These are phyloP conservation scores for Hirschioporus abietinus DNA, from an alignment of 768 basidiomycete species.

Conservation along the genomic window DNA sequence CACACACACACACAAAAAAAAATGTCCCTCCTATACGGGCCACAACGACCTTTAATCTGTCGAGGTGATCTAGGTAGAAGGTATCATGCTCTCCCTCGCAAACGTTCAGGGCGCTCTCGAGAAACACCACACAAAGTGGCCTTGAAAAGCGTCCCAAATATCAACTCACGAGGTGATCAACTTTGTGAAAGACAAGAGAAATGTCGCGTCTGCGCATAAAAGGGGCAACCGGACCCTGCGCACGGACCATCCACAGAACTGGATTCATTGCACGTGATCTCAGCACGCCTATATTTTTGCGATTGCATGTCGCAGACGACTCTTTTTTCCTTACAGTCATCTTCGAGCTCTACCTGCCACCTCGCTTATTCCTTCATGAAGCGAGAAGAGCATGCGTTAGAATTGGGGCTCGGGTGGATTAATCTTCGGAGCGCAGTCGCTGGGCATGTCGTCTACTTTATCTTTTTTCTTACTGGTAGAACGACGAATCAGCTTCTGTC, in stretches of 20 bases:
- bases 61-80: not conserved
- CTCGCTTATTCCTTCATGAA: not conserved
- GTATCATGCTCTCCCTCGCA: not conserved
- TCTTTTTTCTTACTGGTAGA: not conserved
- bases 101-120: not conserved
- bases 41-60: not conserved
- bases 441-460: not conserved
- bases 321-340: not conserved
- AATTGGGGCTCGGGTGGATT: not conserved
- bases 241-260: not conserved
- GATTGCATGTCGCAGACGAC: not conserved
- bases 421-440: not conserved
- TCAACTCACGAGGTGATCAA: not conserved
- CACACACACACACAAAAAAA: not conserved
- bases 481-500: not conserved
- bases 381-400: not conserved
- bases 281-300: not conserved
- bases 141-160: not conserved
- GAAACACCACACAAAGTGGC: not conserved
- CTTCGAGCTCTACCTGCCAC: not conserved
- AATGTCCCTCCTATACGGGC: not conserved
- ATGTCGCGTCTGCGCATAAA: not conserved
- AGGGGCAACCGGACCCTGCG: not conserved
- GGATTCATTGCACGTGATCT: not conserved
- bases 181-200: not conserved